These are phyloP conservation scores for Hermanozyma aechmeae DNA, from an alignment of 805 yeast species.

Conservation along the genomic window DNA sequence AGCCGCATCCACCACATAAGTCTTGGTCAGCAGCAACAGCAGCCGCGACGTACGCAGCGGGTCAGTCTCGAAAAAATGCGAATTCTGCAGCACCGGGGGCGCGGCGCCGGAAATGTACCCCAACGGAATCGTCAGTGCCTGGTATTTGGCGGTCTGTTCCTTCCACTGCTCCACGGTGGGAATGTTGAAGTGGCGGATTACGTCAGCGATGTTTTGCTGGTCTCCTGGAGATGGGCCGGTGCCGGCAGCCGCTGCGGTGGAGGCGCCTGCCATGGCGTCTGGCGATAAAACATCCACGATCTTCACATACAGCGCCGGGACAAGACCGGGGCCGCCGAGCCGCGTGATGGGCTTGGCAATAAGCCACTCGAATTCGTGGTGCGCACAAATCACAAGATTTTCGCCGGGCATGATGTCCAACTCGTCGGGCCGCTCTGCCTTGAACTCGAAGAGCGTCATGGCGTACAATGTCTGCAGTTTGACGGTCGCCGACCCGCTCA, in stretches of 20 bases:
- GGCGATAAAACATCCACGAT: slow-evolving; percentile 61
- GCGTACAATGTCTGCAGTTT: slow-evolving; percentile 60
- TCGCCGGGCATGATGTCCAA: slow-evolving; percentile 80
- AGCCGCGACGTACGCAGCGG: too few species aligned
- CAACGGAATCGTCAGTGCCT: slow-evolving; percentile 77
- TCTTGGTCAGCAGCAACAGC: slow-evolving; percentile 20
- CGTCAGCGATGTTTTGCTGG: slow-evolving; percentile 32
- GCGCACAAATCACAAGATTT: slow-evolving; percentile 87
- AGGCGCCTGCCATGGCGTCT: too few species aligned
- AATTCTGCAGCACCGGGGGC: slow-evolving; percentile 23
- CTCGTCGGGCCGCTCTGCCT: slow-evolving; percentile 79
- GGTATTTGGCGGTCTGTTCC: slow-evolving; percentile 78
- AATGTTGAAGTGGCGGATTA: slow-evolving; percentile 56
- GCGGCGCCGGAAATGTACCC: slow-evolving; percentile 34
- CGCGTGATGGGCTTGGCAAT: slow-evolving; percentile 94
- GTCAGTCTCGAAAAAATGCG: slow-evolving; percentile 27
- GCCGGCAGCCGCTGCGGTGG: slow-evolving; percentile 11
- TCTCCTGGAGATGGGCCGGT: slow-evolving; percentile 28
- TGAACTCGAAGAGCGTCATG: slow-evolving; percentile 75
- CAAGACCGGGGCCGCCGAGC: slow-evolving; percentile 94
- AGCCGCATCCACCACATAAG: slow-evolving; percentile 48
- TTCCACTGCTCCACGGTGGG: slow-evolving; percentile 98
- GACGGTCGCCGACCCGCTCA: background rate
- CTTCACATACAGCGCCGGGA: slow-evolving; percentile 85
- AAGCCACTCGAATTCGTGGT: slow-evolving; percentile 94